These are phyloP conservation scores for Favolaschia claudopus DNA, from an alignment of 768 basidiomycete genomes.

Conservation along the genomic window DNA sequence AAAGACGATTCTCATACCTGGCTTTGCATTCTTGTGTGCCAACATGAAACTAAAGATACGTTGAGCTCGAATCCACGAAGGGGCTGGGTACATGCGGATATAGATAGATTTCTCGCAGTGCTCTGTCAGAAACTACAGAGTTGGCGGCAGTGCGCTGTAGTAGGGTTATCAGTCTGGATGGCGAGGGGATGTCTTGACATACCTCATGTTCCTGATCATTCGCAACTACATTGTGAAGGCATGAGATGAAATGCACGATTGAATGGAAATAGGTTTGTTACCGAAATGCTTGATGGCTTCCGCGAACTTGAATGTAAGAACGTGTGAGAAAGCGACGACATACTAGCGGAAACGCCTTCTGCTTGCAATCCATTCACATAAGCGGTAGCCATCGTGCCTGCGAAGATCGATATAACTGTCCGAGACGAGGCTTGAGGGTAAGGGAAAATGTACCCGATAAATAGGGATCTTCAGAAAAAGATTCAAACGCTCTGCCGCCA, in stretches of 20 bases:
- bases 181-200: background rate
- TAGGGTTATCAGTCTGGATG: background rate
- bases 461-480: constrained; percentile 76
- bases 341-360: constrained; percentile 67
- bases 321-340: constrained; percentile 16
- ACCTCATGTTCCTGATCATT: constrained; percentile 78
- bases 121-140: constrained; percentile 69
- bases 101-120: constrained; percentile 76
- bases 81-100: constrained; percentile 57
- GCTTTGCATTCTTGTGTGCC: constrained; percentile 67
- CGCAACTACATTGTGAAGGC: no score
- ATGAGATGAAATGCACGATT: no score
- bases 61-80: background rate
- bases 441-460: constrained; percentile 56
- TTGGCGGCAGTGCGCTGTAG: constrained; percentile 60
- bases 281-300: constrained; percentile 77
- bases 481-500: constrained; percentile 72
- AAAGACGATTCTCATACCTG: constrained; percentile 37
- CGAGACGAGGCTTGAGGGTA: background rate
- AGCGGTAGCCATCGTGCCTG: constrained; percentile 66
- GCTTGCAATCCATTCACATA: constrained; percentile 76
- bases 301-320: background rate
- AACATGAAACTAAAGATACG: constrained; percentile 63
- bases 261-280: no score
- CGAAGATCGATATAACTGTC: background rate